Percentiles rank a stretch among this genome's conserved stretches.
Evolutionary conservation across 306 rosid species (phyloP).

Genomic region (Oxytropis ochrocephala): DNA sequence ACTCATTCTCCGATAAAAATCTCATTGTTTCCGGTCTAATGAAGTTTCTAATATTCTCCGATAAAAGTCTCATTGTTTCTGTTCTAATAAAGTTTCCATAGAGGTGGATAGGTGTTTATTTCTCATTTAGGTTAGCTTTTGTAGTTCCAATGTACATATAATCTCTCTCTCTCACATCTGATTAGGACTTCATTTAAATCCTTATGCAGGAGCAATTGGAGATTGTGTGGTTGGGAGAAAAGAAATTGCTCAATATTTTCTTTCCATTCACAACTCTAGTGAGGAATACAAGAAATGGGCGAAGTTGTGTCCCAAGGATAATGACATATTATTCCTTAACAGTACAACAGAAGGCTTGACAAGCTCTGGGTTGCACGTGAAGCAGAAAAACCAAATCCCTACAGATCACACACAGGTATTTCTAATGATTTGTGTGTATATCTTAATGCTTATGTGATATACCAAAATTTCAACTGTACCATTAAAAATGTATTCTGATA

Average conservation of each 20-base stretch:
- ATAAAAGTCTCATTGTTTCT: too few species aligned
- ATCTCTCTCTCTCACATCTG: background rate
- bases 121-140: slow-evolving; percentile 15
- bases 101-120: background rate
- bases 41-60: too few species aligned
- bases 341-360: slow-evolving; percentile 7
- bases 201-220: slow-evolving; percentile 51
- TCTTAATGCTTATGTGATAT: background rate
- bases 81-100: background rate
- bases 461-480: background rate
- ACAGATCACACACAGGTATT: slow-evolving; percentile 86
- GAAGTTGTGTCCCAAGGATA: slow-evolving; percentile 13
- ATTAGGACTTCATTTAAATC: slow-evolving; percentile 1
- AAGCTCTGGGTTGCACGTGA: slow-evolving; percentile 24
- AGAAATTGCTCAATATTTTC: slow-evolving; percentile 46
- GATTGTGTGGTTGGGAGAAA: slow-evolving; percentile 41
- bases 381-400: slow-evolving; percentile 36
- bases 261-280: slow-evolving; percentile 34
- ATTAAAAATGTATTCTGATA: background rate
- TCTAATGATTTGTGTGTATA: background rate
- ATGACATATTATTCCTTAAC: background rate
- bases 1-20: too few species aligned
- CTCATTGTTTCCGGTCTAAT: too few species aligned
- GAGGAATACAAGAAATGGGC: slow-evolving; percentile 38
- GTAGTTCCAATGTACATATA: slow-evolving; percentile 1